These are phyloP conservation scores for Suillus variegatus DNA, from an alignment of 768 basidiomycete genomes.

Conservation along the genomic window DNA sequence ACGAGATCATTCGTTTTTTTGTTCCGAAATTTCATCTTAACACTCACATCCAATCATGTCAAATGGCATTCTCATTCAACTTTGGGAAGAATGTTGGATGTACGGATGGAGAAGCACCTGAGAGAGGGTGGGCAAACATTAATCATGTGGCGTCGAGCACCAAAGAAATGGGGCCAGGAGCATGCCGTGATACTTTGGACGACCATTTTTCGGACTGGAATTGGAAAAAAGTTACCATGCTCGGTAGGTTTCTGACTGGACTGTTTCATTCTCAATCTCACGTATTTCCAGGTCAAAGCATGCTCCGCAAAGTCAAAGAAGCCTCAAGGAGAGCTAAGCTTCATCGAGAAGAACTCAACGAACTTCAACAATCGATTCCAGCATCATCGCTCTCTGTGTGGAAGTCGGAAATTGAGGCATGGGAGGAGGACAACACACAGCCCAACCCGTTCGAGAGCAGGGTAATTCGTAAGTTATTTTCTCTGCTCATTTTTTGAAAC, in stretches of 20 bases:
- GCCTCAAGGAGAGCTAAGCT: not conserved
- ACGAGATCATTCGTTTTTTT: constrained; percentile 10
- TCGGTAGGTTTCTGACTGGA: constrained; percentile 22
- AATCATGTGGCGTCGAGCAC: constrained; percentile 17
- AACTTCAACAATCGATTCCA: not conserved
- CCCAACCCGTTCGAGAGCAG: constrained; percentile 2
- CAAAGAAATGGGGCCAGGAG: constrained; percentile 35
- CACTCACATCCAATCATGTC: constrained; percentile 8
- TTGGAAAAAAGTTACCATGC: constrained; percentile 31
- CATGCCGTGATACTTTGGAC: constrained; percentile 35
- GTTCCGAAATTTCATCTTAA: constrained; percentile 18
- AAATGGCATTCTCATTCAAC: not conserved
- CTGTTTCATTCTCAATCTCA: not conserved
- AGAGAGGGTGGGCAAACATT: constrained; percentile 19
- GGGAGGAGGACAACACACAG: not conserved
- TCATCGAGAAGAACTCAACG: not conserved
- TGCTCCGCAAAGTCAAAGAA: not conserved
- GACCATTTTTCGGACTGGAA: constrained; percentile 34
- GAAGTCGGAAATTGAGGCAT: not conserved
- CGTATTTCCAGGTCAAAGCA: not conserved
- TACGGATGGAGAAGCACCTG: constrained; percentile 19
- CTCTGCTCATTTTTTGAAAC: not conserved
- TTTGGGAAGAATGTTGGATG: not conserved
- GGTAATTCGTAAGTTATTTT: not conserved
- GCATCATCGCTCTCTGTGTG: not conserved